phyloP scores from a whole-genome alignment of 2,329 filamentous ascomycete genomes.

The Aspergillus ochraceus region DNA sequence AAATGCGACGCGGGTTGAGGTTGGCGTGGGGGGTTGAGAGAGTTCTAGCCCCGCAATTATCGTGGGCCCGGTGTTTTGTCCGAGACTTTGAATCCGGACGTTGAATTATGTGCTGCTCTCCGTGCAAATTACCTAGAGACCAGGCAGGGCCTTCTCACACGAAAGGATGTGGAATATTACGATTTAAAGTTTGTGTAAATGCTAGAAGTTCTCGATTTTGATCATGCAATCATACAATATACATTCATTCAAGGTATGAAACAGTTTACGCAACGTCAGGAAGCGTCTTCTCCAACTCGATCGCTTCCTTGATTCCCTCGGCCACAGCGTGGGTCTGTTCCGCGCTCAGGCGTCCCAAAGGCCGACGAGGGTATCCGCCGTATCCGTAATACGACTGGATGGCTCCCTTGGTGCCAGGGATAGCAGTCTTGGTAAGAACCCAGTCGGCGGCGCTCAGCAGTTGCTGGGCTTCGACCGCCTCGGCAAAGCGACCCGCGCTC shows the following conservation, averaged over 20 bases:
- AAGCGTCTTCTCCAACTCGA: constrained; percentile 36
- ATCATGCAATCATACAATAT: neutral
- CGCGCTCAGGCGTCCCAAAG: constrained; percentile 43
- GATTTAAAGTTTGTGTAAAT: too few species aligned
- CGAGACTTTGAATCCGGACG: neutral
- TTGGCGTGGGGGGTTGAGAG: neutral
- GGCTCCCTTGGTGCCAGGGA: constrained; percentile 81
- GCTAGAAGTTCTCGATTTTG: neutral
- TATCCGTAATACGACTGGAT: constrained; percentile 83
- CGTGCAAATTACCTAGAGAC: too few species aligned
- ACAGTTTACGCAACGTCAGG: constrained; percentile 34
- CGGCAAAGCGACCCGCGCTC: constrained; percentile 69
- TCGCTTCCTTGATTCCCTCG: constrained; percentile 35
- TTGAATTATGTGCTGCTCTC: neutral
- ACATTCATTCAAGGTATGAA: constrained; percentile 2
- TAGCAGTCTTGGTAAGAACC: constrained; percentile 79
- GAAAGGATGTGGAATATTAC: too few species aligned
- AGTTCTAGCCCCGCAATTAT: neutral
- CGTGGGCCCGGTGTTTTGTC: neutral
- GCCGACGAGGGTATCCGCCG: constrained; percentile 73
- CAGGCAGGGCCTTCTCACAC: too few species aligned
- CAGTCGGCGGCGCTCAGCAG: constrained; percentile 76
- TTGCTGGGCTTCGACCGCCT: constrained; percentile 75
- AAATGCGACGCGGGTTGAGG: neutral
- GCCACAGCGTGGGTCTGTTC: constrained; percentile 31